Percentiles rank a stretch among this genome's conserved stretches.
phyloP scores from a whole-genome alignment of 257 asterid genomes.

The Gentiana dahurica region DNA sequence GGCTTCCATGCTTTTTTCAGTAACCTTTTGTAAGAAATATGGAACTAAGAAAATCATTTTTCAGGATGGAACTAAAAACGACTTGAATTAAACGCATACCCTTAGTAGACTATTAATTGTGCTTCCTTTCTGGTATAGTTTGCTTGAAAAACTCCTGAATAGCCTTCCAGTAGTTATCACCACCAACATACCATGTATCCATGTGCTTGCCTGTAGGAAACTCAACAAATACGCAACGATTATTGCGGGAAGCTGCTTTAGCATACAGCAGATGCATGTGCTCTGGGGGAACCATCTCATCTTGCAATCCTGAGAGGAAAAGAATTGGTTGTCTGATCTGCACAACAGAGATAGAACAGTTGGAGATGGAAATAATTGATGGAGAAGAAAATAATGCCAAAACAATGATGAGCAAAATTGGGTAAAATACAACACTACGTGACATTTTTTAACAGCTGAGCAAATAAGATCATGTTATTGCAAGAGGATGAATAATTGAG shows the following conservation, averaged over 20 bases:
- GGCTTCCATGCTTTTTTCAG: no score
- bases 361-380: background rate
- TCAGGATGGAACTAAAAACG: background rate
- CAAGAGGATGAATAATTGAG: no score
- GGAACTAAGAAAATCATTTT: no score
- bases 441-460: no score
- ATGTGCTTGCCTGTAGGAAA: constrained; percentile 95
- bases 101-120: constrained; percentile 25
- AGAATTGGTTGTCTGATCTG: constrained; percentile 88
- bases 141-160: constrained; percentile 56
- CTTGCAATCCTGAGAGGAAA: constrained; percentile 88
- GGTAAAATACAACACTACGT: background rate
- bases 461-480: no score
- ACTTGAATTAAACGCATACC: constrained; percentile 28
- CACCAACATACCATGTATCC: constrained; percentile 95
- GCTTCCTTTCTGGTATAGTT: constrained; percentile 41
- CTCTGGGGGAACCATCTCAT: constrained; percentile 91
- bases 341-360: constrained; percentile 14
- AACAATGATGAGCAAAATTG: no score
- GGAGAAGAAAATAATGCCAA: background rate
- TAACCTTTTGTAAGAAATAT: no score
- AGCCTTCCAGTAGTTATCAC: constrained; percentile 85
- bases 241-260: constrained; percentile 82
- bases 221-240: constrained; percentile 55
- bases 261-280: constrained; percentile 95